Evolutionary conservation across 345 rosid species (phyloP).

Genomic region (Moricandia moricandioides): DNA sequence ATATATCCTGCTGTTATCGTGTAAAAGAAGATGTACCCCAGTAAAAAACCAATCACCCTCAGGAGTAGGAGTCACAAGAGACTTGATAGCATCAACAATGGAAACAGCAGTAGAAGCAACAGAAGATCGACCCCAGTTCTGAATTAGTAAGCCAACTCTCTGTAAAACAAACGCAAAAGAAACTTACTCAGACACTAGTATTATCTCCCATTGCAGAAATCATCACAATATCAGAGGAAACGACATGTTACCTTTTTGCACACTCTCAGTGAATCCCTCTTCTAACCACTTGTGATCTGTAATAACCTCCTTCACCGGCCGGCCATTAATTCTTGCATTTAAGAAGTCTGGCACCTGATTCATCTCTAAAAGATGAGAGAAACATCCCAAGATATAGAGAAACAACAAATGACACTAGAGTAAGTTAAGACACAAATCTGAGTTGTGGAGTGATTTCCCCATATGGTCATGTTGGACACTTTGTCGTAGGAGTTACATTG

Average conservation of each 20-base stretch:
- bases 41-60: constrained; percentile 97
- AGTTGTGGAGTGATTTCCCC: constrained; percentile 99
- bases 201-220: not conserved
- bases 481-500: constrained; percentile 95
- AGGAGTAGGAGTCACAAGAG: constrained; percentile 82
- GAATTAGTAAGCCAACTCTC: constrained; percentile 90
- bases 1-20: not conserved
- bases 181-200: not conserved
- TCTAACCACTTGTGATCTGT: constrained; percentile 91
- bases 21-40: constrained; percentile 53
- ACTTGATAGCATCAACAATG: constrained; percentile 84
- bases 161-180: constrained; percentile 36
- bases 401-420: constrained; percentile 7
- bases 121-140: constrained; percentile 99
- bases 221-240: not conserved
- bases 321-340: constrained; percentile 78
- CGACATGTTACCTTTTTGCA: constrained; percentile 68
- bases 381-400: not conserved
- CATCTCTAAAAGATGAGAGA: constrained; percentile 16
- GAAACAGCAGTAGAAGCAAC: constrained; percentile 97
- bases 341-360: constrained; percentile 92
- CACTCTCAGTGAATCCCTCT: constrained; percentile 86
- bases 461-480: constrained; percentile 91
- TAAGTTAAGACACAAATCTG: constrained; percentile 50
- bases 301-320: constrained; percentile 88